phyloP scores from a whole-genome alignment of 192 early-diverging fungal genomes.

The Coemansia sp. region DNA sequence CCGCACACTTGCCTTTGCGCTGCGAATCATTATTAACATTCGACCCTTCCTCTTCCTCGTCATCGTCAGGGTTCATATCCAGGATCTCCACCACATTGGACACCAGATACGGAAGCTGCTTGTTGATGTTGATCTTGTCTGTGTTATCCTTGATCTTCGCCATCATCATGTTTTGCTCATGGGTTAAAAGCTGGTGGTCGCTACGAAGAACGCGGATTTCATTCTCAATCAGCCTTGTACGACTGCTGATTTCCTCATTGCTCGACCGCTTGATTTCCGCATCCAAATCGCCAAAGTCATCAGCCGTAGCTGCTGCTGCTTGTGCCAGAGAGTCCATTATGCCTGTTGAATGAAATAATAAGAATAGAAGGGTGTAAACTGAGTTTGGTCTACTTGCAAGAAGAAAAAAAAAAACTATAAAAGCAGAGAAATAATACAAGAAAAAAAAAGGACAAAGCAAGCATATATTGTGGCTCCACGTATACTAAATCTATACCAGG shows the following conservation, averaged over 20 bases:
- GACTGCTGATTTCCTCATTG: constrained; percentile 90
- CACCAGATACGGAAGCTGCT: constrained; percentile 95
- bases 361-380: not conserved
- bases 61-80: constrained; percentile 85
- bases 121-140: constrained; percentile 98
- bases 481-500: too few relatives aligned
- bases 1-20: constrained; percentile 94
- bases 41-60: constrained; percentile 91
- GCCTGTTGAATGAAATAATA: not conserved
- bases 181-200: constrained; percentile 81
- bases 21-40: constrained; percentile 90
- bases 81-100: constrained; percentile 95
- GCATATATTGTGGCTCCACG: too few relatives aligned
- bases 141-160: constrained; percentile 96
- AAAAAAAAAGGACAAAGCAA: too few relatives aligned
- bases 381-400: not conserved
- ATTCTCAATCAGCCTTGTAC: constrained; percentile 90
- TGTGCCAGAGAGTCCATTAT: constrained; percentile 51
- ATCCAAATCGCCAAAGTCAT: constrained; percentile 72
- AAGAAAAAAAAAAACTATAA: constrained; percentile 1
- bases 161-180: constrained; percentile 85
- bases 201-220: constrained; percentile 96
- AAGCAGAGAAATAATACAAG: too few relatives aligned
- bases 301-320: constrained; percentile 43
- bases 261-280: constrained; percentile 83